Evolutionary conservation across 73 alveolate genomes (phyloP), one percentile per base, ranked within the genome.

Genomic region (Paramecium bursaria): DNA sequence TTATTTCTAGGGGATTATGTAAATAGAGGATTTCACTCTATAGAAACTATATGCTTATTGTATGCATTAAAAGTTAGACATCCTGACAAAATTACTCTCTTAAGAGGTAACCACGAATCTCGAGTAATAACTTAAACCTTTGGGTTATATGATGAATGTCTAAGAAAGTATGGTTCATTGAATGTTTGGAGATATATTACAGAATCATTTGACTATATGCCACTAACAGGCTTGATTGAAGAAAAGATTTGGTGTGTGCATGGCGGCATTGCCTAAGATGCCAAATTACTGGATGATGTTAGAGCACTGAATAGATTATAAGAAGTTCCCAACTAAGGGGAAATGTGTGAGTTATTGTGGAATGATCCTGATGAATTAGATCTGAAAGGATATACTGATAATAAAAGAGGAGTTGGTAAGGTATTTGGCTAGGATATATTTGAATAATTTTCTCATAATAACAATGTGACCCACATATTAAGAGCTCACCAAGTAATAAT

Each of bases 1-100:
- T 75, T 95, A 4, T 95, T 95, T 73, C 76, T 94, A 92, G 99
- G 99, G 4, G 99, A 95, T 54, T 95, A 88, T 88, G 99, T 95
- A 0, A 97, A 95, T 76, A 54, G 99, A 61, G 99, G 99, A 26
- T 91, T 89, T 74, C 91, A 95, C 75, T 86, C 96, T 1, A 95
- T 95, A 47, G 99, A 95, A 82, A 91, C 98, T 22, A 91, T 95
- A 74, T 92, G 91, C 17, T 79, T 95, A 14, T 93, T 95, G n/a
- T 85, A 94, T 42, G 97, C 99, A 39, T 75, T 92, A 44, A 95
- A 95, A 87, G 95, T 95, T 10, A 92, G 95, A 74, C 92, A 94
- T 75, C 99, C 99, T 3, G 85, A 77, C 9, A 90, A 97, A 52
- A 89, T 97, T 30, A 90, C 95, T 31, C 76, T 97, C 50, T 73